Evolutionary conservation across 257 asterid species (phyloP).

Genomic region (Solanum neorickii): DNA sequence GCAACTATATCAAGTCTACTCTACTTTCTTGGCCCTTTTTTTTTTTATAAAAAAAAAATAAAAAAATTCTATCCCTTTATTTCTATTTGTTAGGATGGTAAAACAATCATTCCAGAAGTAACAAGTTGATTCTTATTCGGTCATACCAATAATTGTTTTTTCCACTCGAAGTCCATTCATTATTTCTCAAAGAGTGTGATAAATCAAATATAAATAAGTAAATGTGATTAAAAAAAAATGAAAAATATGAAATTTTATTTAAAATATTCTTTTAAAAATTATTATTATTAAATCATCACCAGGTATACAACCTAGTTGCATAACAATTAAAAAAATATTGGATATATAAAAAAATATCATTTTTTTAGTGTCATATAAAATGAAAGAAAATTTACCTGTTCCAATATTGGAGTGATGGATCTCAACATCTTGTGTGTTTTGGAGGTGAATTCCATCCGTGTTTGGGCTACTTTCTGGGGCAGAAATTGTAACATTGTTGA

Average conservation of each 20-base stretch:
- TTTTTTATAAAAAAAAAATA: too few species aligned
- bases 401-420: constrained; percentile 57
- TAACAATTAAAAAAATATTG: neutral
- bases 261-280: neutral
- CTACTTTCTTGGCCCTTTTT: neutral
- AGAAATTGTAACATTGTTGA: constrained; percentile 54
- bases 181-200: too few species aligned
- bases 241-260: neutral
- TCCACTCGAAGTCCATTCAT: neutral
- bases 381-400: constrained; percentile 23
- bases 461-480: constrained; percentile 69
- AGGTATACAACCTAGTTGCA: neutral
- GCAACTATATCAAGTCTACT: neutral
- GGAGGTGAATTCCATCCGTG: constrained; percentile 86
- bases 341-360: neutral
- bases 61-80: too few species aligned
- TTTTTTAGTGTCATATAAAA: neutral
- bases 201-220: neutral
- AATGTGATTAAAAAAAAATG: neutral
- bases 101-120: neutral
- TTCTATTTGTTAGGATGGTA: neutral
- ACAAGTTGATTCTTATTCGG: neutral
- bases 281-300: neutral
- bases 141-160: neutral
- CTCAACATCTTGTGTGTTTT: constrained; percentile 65